Evolutionary conservation across 2,329 filamentous ascomycete species (phyloP).

Genomic region (Akanthomyces muscarius): DNA sequence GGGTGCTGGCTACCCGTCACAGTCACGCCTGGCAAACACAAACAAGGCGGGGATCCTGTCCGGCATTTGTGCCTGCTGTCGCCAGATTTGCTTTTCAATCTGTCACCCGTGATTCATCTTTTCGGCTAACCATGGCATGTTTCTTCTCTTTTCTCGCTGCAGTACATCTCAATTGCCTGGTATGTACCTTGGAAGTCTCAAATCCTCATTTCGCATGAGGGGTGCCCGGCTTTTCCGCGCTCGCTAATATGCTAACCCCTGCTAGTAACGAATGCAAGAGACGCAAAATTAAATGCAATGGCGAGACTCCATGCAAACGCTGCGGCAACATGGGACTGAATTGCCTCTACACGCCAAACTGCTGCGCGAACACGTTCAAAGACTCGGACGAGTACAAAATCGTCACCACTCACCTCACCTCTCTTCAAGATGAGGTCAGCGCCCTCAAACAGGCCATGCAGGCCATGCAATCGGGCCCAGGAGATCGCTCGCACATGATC

Average conservation of each 20-base stretch:
- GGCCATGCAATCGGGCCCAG: conserved; percentile 48
- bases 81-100: background rate
- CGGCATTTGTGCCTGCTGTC: background rate
- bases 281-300: conserved; percentile 73
- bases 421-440: conserved; percentile 81
- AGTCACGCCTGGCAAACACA: background rate
- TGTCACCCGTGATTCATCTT: background rate
- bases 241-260: background rate
- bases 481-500: conserved; percentile 44
- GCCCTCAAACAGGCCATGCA: conserved; percentile 69
- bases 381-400: conserved; percentile 87
- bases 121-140: conserved; percentile 7
- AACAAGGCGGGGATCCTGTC: background rate
- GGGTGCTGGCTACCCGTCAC: background rate
- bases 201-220: conserved; percentile 3
- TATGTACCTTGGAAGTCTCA: conserved; percentile 31
- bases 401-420: conserved; percentile 69
- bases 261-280: conserved; percentile 67
- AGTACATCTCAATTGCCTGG: conserved; percentile 62
- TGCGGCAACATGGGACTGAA: conserved; percentile 64
- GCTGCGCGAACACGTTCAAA: conserved; percentile 75
- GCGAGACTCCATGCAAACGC: conserved; percentile 62
- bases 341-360: conserved; percentile 64
- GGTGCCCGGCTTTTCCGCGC: background rate
- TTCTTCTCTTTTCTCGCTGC: conserved; percentile 1